These are phyloP conservation scores for Colletotrichum salicis DNA, from an alignment of 2,329 filamentous ascomycete genomes.

Conservation along the genomic window DNA sequence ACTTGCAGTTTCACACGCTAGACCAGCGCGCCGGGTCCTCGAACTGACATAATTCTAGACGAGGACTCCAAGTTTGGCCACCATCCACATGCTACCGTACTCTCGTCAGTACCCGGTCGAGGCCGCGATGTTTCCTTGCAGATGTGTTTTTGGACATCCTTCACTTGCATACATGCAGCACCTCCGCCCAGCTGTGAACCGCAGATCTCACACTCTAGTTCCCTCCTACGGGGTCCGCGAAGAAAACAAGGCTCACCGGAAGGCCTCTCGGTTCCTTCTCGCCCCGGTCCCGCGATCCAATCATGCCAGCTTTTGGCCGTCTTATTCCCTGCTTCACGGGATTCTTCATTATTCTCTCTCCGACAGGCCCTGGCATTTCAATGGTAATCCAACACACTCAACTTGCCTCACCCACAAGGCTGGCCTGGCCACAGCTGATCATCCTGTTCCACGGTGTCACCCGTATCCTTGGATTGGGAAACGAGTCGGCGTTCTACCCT, in stretches of 20 bases:
- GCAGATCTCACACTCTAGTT: constrained; percentile 16
- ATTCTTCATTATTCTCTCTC: background rate
- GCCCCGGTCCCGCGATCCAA: background rate
- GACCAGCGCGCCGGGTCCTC: background rate
- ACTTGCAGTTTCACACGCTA: constrained; percentile 14
- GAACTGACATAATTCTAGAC: background rate
- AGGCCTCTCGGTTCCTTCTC: background rate
- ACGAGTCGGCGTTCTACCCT: background rate
- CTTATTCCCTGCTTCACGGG: background rate
- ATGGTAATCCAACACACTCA: background rate
- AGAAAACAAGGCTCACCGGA: constrained; percentile 16
- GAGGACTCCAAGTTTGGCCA: constrained; percentile 2
- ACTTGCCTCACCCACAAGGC: background rate
- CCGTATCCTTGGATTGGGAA: background rate
- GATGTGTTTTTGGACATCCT: background rate
- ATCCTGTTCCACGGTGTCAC: constrained; percentile 9
- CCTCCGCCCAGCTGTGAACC: background rate
- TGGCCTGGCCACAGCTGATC: background rate
- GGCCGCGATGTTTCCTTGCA: background rate
- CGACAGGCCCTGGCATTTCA: background rate
- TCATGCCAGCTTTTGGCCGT: background rate
- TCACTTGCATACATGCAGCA: background rate
- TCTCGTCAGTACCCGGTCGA: background rate
- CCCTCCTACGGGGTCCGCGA: constrained; percentile 1
- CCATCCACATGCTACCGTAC: background rate